Evolutionary conservation across 768 basidiomycete genomes (phyloP), one percentile per base, ranked within the genome.

Genomic region (Auricularia cornea): DNA sequence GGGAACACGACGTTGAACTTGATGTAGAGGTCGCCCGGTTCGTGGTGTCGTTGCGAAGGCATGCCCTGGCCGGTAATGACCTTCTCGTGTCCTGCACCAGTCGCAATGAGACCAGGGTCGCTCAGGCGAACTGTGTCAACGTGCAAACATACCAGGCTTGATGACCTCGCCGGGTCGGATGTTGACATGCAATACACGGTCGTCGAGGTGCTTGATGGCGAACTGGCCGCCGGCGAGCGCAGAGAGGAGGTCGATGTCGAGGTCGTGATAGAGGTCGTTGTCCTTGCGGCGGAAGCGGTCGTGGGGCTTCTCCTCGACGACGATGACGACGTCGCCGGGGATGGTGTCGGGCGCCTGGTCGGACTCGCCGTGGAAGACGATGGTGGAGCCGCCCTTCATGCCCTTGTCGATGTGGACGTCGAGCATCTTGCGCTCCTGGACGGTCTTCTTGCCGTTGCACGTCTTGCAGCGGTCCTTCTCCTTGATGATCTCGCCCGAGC

Each of bases 321-420:
- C 90, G 66, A 97, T 97, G 30, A 95, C 83, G 20, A 97, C 94
- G 68, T 99, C 97, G 68, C 97, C 97, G 2, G 97, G 88, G 64
- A 92, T 83, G 51, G 91, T 86, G 16, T 81, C 87, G 1, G 96
- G 95, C 3, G 91, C 85, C 73, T 97, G 94, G 72, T 97, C 94
- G 68, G 90, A 92, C 78, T 96, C 95, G 56, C 94, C 94, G 61
- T 80, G 73, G 78, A 96, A 97, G 61, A 82, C 83, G 70, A 96
- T 90, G 0, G 90, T 92, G 75, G 96, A 91, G 12, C 92, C 93
- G 62, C 89, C 88, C 78, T 90, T 92, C 94, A 97, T 97, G 60
- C 94, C 94, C 80, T 93, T 94, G 83, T 98, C 95, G 81, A 98
- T 89, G 73, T 94, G 91, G 40, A 99, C 96, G 76, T 99, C 97